These are phyloP conservation scores for Oryza longistaminata DNA, from an alignment of 176 grass and related monocot species.

Conservation along the genomic window DNA sequence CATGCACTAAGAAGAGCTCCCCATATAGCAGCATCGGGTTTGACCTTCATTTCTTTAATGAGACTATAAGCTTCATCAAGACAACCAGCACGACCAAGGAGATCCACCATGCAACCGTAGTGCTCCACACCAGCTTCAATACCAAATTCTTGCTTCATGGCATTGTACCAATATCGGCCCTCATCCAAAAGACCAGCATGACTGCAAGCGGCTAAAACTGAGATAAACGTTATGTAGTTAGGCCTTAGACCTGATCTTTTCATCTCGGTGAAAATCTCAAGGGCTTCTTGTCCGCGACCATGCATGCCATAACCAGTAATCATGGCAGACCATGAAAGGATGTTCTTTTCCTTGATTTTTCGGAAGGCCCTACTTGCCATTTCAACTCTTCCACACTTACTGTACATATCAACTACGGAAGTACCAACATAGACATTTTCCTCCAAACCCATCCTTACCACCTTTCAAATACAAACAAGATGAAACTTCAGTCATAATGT, in stretches of 20 bases:
- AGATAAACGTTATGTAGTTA: constrained; percentile 88
- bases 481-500: constrained; percentile 7
- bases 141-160: constrained; percentile 66
- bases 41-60: constrained; percentile 79
- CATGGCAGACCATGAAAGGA: constrained; percentile 88
- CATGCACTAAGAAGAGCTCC: constrained; percentile 86
- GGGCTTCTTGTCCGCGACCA: constrained; percentile 64
- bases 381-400: constrained; percentile 84
- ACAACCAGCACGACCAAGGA: constrained; percentile 73
- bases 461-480: constrained; percentile 48
- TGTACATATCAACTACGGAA: constrained; percentile 89
- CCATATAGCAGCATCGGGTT: constrained; percentile 83
- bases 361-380: constrained; percentile 70
- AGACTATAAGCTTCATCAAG: constrained; percentile 79
- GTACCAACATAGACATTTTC: constrained; percentile 82
- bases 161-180: constrained; percentile 67
- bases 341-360: constrained; percentile 71
- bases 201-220: constrained; percentile 85
- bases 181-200: constrained; percentile 77
- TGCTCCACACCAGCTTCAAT: constrained; percentile 81
- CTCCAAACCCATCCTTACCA: constrained; percentile 79
- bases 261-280: constrained; percentile 72
- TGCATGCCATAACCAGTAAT: constrained; percentile 87
- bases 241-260: constrained; percentile 59
- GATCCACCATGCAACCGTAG: constrained; percentile 86